phyloP scores from a whole-genome alignment of 371 early-diverging fungal species.

The Syncephalastrum racemosum region DNA sequence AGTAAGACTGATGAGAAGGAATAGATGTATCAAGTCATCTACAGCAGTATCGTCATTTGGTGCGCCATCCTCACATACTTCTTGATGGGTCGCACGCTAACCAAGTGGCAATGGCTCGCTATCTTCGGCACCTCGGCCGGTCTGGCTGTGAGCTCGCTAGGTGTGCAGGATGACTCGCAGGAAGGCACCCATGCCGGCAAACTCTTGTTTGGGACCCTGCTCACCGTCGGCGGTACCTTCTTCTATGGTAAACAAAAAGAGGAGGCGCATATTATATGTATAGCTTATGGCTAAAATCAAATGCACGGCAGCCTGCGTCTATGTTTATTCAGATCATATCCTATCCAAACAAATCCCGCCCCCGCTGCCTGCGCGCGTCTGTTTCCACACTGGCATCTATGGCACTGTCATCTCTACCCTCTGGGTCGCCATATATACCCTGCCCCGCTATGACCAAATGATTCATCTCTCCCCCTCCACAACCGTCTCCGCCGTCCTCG shows the following conservation, averaged over 20 bases:
- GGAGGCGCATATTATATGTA: neutral
- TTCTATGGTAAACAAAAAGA: constrained; percentile 45
- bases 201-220: constrained; percentile 49
- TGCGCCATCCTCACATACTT: constrained; percentile 70
- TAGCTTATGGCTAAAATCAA: neutral
- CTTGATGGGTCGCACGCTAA: constrained; percentile 58
- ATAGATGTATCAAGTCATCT: constrained; percentile 76
- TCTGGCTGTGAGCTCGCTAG: constrained; percentile 55
- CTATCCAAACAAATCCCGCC: constrained; percentile 46
- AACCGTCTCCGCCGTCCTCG: constrained; percentile 9
- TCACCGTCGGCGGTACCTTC: constrained; percentile 59
- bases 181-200: constrained; percentile 5
- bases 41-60: constrained; percentile 76
- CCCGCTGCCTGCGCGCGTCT: constrained; percentile 49
- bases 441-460: constrained; percentile 43
- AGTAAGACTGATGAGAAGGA: neutral
- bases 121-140: constrained; percentile 70
- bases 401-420: constrained; percentile 39
- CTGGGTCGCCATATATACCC: constrained; percentile 47
- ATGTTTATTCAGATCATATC: constrained; percentile 55
- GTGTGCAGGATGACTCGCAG: constrained; percentile 7
- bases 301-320: constrained; percentile 41
- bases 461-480: constrained; percentile 32
- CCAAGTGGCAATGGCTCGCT: constrained; percentile 61
- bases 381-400: constrained; percentile 56